Evolutionary conservation across 345 rosid species (phyloP).

Genomic region (Eucalyptus erythrocorys): DNA sequence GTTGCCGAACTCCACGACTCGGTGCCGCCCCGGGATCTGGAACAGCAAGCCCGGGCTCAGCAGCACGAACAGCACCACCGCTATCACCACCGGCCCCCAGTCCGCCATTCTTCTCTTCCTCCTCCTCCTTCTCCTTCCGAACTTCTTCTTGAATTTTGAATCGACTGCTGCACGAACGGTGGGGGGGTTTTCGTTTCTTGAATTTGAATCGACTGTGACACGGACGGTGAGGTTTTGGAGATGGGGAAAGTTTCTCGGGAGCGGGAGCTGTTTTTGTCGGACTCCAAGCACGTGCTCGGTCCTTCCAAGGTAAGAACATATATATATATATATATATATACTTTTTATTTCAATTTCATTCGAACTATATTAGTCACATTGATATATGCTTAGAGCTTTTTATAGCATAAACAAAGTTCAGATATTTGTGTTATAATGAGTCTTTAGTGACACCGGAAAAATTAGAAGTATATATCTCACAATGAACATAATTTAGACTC

Average conservation of each 20-base stretch:
- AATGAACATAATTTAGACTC: too few relatives aligned
- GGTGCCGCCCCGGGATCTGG: slow-evolving; percentile 33
- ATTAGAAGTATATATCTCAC: rapidly evolving
- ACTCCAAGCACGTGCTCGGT: background rate
- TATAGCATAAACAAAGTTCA: rapidly evolving
- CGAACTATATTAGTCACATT: rapidly evolving
- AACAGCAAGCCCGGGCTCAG: slow-evolving; percentile 37
- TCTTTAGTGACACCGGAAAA: rapidly evolving
- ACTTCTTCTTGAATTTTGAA: background rate
- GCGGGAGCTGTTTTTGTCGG: background rate
- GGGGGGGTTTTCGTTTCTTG: background rate
- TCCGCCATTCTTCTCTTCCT: slow-evolving; percentile 20
- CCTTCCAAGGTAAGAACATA: background rate
- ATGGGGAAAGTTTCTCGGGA: background rate
- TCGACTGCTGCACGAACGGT: background rate
- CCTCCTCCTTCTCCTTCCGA: background rate
- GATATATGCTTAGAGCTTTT: too few relatives aligned
- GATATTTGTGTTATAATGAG: background rate
- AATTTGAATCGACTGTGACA: background rate
- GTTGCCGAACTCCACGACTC: slow-evolving; percentile 42
- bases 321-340: too few relatives aligned
- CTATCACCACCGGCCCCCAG: slow-evolving; percentile 46
- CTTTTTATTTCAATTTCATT: background rate
- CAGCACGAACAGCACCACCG: slow-evolving; percentile 41
- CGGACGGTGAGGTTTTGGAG: background rate